Base-by-base conservation (phyloP, 176 grass and related monocot species). In the Melocanna baccifera region DNA sequence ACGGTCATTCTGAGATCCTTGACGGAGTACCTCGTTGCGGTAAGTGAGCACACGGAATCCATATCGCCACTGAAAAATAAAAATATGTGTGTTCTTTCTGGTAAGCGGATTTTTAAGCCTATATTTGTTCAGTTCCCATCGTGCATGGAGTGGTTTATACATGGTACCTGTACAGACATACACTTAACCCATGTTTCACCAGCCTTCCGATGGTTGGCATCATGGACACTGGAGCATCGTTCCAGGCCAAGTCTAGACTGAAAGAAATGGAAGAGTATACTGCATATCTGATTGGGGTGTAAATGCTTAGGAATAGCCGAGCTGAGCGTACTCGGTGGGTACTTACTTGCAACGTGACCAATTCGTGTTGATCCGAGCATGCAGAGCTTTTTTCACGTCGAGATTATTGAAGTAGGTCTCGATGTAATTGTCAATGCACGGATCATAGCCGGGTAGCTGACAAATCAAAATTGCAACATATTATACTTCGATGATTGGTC, bases 141-240 rank as follows among this genome's bases (percentile, higher is more conserved):
- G 8, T 45, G 32, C 13, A 62, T 55, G 69, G 4, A 29, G 36
- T 25, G 18, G 12, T 30, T 25, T 19, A 37, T 4, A 25, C 12
- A 22, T 3, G 29, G 2, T 84, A 92, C 87, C 90, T 92, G 4
- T 73, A 86, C 19, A 92, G 29, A 87, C 79, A 89, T 9, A 89
- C 69, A 41, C 30, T 67, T 18, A 89, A 5, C 1, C 87, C 90
- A 2, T 36, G 12, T 5, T 75, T 4, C 50, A 89, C 3, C 16
- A 89, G 59, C 48, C 28, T 67, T 58, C 55, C 68, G 68, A 89
- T 80, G 47, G 28, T 89, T 75, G 73, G 76, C 28, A 78, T 59
- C 81, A 89, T 48, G 36, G 19, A 47, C 22, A 18, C 75, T 14
- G 87, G 76, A 39, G 68, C 66, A 2, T 80, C 76, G 0, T 29